These are phyloP conservation scores for Vicia faba DNA, from an alignment of 306 rosid genomes.

Conservation along the genomic window DNA sequence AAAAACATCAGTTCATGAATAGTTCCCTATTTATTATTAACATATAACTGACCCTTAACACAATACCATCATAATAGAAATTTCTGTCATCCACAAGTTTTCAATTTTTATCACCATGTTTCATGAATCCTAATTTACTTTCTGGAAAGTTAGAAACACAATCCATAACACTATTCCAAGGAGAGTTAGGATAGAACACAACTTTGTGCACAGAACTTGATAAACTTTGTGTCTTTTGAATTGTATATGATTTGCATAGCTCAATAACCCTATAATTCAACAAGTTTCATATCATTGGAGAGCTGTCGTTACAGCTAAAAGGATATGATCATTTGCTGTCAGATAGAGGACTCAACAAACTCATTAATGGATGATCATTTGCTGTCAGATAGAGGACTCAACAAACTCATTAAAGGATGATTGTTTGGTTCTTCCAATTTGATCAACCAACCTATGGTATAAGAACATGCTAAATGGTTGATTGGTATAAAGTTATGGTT, in stretches of 20 bases:
- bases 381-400: conserved; percentile 53
- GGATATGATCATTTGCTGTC: conserved; percentile 23
- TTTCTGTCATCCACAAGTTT: conserved; percentile 45
- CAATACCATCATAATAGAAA: conserved; percentile 58
- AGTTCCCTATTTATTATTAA: conserved; percentile 64
- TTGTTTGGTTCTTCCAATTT: conserved; percentile 39
- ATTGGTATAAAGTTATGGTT: too few species aligned
- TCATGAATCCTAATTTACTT: conserved; percentile 57
- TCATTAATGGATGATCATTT: background rate
- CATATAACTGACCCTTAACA: conserved; percentile 55
- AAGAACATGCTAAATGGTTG: too few species aligned
- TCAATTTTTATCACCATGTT: conserved; percentile 46
- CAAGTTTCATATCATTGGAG: conserved; percentile 28
- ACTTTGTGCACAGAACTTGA: background rate
- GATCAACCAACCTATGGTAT: conserved; percentile 43
- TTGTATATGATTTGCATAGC: conserved; percentile 42
- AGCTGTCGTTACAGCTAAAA: too few species aligned
- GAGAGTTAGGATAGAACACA: conserved; percentile 27
- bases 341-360: conserved; percentile 45
- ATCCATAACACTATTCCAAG: conserved; percentile 35
- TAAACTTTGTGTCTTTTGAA: background rate
- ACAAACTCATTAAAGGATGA: conserved; percentile 16
- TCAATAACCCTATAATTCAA: conserved; percentile 37
- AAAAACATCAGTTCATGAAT: conserved; percentile 58
- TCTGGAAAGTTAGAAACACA: conserved; percentile 36